phyloP scores from a whole-genome alignment of 2,329 filamentous ascomycete genomes.

The Berkeleyomyces rouxiae region DNA sequence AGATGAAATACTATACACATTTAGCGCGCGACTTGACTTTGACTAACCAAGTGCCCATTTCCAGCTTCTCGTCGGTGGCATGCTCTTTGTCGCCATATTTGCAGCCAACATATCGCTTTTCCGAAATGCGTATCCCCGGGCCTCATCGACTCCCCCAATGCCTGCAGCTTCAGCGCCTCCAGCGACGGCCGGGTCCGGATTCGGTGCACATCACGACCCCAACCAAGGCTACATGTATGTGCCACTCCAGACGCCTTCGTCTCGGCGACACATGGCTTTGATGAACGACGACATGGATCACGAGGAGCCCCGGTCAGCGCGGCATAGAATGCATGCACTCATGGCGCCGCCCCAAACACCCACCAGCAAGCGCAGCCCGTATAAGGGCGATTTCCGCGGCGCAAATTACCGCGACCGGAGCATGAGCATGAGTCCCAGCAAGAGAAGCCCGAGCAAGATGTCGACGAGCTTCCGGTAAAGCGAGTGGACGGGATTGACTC shows the following conservation, averaged over 20 bases:
- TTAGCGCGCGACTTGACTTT: neutral
- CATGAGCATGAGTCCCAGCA: slow-evolving; percentile 12
- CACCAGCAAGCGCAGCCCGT: slow-evolving; percentile 3
- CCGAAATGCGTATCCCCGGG: slow-evolving; percentile 5
- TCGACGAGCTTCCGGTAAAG: neutral
- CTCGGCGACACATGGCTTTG: slow-evolving; percentile 19
- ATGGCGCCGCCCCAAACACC: slow-evolving; percentile 9
- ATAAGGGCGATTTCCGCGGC: slow-evolving; percentile 4
- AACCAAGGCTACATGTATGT: slow-evolving; percentile 27
- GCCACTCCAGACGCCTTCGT: slow-evolving; percentile 25
- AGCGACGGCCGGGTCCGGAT: neutral
- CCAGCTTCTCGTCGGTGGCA: slow-evolving; percentile 35
- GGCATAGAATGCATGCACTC: slow-evolving; percentile 8
- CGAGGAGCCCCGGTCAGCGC: slow-evolving; percentile 9
- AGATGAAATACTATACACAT: neutral
- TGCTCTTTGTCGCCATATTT: slow-evolving; percentile 31
- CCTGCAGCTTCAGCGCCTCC: neutral
- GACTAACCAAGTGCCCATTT: slow-evolving; percentile 9
- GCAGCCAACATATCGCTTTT: slow-evolving; percentile 33
- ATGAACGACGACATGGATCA: slow-evolving; percentile 6
- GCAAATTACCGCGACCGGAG: slow-evolving; percentile 9
- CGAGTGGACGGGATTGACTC: neutral
- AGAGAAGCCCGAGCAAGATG: slow-evolving; percentile 9
- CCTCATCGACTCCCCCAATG: neutral
- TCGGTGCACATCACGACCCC: slow-evolving; percentile 11